A percentile compares a stretch with the other conserved stretches of the same genome.
phyloP scores from a whole-genome alignment of 2,329 filamentous ascomycete species.

The Xylariaceae sp. region DNA sequence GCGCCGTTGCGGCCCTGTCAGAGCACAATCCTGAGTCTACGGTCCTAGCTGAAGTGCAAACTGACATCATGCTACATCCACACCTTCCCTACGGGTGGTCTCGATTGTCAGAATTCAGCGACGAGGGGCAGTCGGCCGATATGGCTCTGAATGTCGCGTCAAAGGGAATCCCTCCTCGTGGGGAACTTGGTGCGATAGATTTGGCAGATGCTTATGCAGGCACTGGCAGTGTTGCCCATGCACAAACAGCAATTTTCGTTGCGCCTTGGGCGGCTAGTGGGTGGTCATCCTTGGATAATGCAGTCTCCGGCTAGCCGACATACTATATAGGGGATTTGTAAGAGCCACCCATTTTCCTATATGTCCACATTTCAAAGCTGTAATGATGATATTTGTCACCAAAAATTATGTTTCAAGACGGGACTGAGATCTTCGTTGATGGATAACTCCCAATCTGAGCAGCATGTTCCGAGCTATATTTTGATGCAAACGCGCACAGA shows the following conservation, averaged over 20 bases:
- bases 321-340: constrained; percentile 13
- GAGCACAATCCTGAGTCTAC: constrained; percentile 44
- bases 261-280: constrained; percentile 71
- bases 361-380: constrained; percentile 6
- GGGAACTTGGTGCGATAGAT: constrained; percentile 62
- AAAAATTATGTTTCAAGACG: constrained; percentile 33
- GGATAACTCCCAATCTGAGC: constrained; percentile 22
- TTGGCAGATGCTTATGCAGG: constrained; percentile 71
- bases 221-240: constrained; percentile 66
- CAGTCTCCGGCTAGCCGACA: constrained; percentile 25
- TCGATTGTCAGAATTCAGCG: constrained; percentile 59
- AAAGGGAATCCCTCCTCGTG: constrained; percentile 68
- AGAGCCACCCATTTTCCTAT: constrained; percentile 1
- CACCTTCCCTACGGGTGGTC: constrained; percentile 78
- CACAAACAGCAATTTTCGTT: constrained; percentile 71
- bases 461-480: background rate
- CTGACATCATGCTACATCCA: constrained; percentile 77
- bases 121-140: constrained; percentile 54
- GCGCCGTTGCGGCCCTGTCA: constrained; percentile 63
- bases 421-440: constrained; percentile 29
- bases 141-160: constrained; percentile 80
- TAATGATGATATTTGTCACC: constrained; percentile 26
- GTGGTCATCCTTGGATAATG: constrained; percentile 56
- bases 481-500: too few species aligned
- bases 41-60: constrained; percentile 62